Percentiles rank a stretch among this genome's conserved stretches.
These are phyloP conservation scores for Trichophyton schoenleinii DNA, from an alignment of 2,329 filamentous ascomycete genomes.

Conservation along the genomic window DNA sequence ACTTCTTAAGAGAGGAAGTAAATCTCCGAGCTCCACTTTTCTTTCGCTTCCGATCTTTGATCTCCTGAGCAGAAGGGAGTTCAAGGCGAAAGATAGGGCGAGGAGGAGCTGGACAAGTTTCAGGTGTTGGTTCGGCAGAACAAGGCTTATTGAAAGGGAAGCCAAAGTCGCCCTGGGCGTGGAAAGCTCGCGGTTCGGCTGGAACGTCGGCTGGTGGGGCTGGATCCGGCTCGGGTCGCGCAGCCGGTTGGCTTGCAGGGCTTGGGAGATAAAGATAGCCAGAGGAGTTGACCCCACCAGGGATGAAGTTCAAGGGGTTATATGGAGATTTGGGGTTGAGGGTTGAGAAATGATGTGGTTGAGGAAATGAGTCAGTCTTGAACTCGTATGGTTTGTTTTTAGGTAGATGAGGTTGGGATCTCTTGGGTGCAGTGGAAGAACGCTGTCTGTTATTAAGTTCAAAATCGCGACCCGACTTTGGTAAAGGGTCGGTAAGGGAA, in stretches of 20 bases:
- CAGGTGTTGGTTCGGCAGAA: conserved; percentile 2
- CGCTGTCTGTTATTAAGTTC: background rate
- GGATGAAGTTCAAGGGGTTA: conserved; percentile 14
- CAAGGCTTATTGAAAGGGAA: background rate
- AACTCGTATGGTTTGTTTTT: background rate
- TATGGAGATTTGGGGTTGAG: conserved; percentile 7
- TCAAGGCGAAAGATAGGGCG: conserved; percentile 2
- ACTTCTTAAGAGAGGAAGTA: conserved; percentile 9
- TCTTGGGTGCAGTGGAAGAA: conserved; percentile 2
- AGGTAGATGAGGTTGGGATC: background rate
- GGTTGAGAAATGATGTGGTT: conserved; percentile 15
- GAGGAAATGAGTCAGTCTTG: conserved; percentile 6
- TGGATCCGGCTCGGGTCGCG: background rate
- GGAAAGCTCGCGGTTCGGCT: background rate
- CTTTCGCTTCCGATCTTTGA: conserved; percentile 7
- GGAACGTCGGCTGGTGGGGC: background rate
- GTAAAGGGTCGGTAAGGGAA: background rate
- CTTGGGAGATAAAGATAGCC: conserved; percentile 7
- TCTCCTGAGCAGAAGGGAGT: background rate
- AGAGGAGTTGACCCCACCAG: conserved; percentile 6
- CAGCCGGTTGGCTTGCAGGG: background rate
- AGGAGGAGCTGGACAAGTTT: background rate
- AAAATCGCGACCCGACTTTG: background rate
- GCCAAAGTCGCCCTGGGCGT: background rate
- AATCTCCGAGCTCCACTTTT: conserved; percentile 6